These are phyloP conservation scores for Suillus paluster DNA, from an alignment of 768 basidiomycete genomes.

Conservation along the genomic window DNA sequence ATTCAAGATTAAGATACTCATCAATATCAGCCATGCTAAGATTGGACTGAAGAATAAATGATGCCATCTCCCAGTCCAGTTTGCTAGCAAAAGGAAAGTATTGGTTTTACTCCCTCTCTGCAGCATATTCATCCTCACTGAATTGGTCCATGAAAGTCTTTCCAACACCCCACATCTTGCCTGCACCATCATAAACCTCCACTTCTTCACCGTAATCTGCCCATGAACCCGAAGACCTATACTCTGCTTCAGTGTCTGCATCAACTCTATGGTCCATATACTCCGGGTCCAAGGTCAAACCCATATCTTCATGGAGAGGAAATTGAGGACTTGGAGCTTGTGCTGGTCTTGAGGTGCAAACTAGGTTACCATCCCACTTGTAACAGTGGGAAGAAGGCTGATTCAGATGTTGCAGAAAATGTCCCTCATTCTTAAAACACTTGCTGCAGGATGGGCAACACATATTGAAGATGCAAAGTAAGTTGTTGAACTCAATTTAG, in stretches of 20 bases:
- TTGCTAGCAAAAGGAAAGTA: slow-evolving; percentile 1
- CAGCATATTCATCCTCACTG: not conserved
- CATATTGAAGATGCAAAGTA: not conserved
- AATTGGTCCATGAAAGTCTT: too few species aligned
- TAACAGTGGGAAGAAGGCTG: not conserved
- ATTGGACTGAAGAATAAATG: not conserved
- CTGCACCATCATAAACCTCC: too few species aligned
- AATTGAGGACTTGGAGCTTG: not conserved
- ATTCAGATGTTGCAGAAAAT: not conserved
- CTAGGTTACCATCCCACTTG: not conserved
- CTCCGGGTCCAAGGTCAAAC: not conserved
- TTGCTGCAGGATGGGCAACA: not conserved
- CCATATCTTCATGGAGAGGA: not conserved
- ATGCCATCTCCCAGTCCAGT: slow-evolving; percentile 5
- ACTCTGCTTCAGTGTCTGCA: not conserved
- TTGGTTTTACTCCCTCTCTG: not conserved
- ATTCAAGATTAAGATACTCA: not conserved
- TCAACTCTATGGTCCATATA: not conserved
- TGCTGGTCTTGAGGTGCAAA: not conserved
- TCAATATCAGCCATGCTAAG: slow-evolving; percentile 6
- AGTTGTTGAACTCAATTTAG: not conserved
- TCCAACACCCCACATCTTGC: too few species aligned
- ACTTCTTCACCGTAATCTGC: not conserved
- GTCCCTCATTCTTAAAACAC: not conserved
- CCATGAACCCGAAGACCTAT: too few species aligned